Evolutionary conservation across 1,139 yeast species (phyloP), one percentile per base, ranked within the genome.

Genomic region (Taiozyma sp.): DNA sequence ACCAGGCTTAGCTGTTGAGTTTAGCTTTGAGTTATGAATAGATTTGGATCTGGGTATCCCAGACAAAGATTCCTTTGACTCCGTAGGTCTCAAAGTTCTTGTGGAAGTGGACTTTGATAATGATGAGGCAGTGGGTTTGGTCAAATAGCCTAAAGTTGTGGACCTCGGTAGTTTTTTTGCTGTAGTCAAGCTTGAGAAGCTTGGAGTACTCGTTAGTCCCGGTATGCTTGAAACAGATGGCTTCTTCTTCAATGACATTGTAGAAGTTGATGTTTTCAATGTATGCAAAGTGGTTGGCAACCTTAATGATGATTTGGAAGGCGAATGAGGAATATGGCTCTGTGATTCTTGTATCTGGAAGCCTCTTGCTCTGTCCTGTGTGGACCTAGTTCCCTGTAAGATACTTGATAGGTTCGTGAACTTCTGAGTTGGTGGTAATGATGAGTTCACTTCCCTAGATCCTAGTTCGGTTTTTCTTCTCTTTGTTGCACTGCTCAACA

Each of bases 391-490:
- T 9, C 41, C 43, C 3, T 47, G 42, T 24, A 52, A 22, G 5
- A 50, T 47, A 16, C 35, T 43, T 16, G 48, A 45, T 19, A 52
- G 37, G 34, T 52, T 46, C 3, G 39, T 44, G 16, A 41, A 19
- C 14, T 45, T 39, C 43, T 45, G 50, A 2, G 55, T 47, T 6
- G 48, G 42, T 8, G 49, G 40, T 29, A 50, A 32, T 40, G 26
- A 14, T 14, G 43, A 14, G 10, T 39, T 43, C 7, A 56, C 35
- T n/a, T 54, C 60, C 34, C 57, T 52, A 0, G 47, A 39, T 3
- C 62, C 60, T 2, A 53, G 26, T 6, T 50, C 57, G 1, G 62
- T 59, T 44, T 50, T 58, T 47, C 64, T 54, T 55, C 59, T 58
- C 53, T 59, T 58, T 2, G 58, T 6, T 3, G 53, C 54, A 37